These are phyloP conservation scores for Cryptosporidium sp. DNA, from an alignment of 169 alveolate genomes.

Conservation along the genomic window DNA sequence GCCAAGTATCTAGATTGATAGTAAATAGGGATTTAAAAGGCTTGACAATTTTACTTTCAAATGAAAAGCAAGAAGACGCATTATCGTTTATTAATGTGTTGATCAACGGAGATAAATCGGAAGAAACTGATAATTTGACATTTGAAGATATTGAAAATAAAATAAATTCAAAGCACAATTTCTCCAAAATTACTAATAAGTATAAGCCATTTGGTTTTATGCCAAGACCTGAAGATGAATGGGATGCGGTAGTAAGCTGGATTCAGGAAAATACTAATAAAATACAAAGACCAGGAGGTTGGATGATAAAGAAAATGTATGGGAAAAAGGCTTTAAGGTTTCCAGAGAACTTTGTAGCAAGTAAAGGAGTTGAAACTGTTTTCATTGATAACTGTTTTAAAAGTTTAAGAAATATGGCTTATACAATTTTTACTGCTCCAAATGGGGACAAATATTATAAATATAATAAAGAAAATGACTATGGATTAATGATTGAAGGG, in stretches of 20 bases:
- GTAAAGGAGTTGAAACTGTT: constrained; percentile 22
- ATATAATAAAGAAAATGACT: constrained; percentile 16
- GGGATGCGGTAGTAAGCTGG: constrained; percentile 59
- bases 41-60: constrained; percentile 33
- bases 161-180: not conserved
- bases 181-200: not conserved
- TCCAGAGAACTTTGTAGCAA: constrained; percentile 24
- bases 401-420: constrained; percentile 11
- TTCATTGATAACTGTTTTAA: constrained; percentile 26
- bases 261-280: not conserved
- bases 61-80: constrained; percentile 22
- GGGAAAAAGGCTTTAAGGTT: not conserved
- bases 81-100: constrained; percentile 29
- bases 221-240: constrained; percentile 45
- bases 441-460: constrained; percentile 50
- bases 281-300: not conserved
- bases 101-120: constrained; percentile 13
- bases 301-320: constrained; percentile 28
- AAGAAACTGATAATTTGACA: not conserved
- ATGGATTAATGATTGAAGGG: constrained; percentile 44
- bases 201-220: constrained; percentile 44
- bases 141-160: not conserved
- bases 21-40: not conserved
- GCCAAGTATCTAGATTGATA: constrained; percentile 2
- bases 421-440: constrained; percentile 57